Base-by-base conservation (phyloP, 2,329 filamentous ascomycete species). In the Paecilomyces fulvus region DNA sequence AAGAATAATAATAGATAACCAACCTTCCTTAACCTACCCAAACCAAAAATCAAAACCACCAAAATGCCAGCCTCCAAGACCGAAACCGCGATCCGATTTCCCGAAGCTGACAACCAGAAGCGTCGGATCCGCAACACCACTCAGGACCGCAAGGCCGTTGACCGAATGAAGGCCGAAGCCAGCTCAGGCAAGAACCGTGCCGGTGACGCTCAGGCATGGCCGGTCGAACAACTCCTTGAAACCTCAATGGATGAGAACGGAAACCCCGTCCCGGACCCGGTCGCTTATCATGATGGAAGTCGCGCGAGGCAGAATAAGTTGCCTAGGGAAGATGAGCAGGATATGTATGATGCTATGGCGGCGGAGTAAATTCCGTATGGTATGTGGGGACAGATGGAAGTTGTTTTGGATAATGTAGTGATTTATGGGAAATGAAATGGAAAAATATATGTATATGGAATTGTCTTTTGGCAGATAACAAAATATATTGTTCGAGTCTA, bases 201-300 rank as follows among this genome's bases (percentile, higher is more conserved):
- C 6, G 7, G n/a, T 3, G 57, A 63, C n/a, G 54, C 55, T 6
- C 60, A 54, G 6, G 60, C 54, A 31, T 70, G 61, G 66, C 64
- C 60, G 43, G 63, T 68, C 0, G 64, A 66, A 31, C 64, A 72
- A 56, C 56, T 65, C 30, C 56, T 73, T 9, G 63, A 63, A 30
- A 65, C 65, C 11, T 64, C 65, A 3, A 65, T 73, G 59, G 64
- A 73, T 37, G 33, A 62, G 12, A 12, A 63, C n/a, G 71, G 70
- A 17, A 66, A 72, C 31, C 66, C 69, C 0, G 66, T 67, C 2
- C 65, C 69, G n/a, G 67, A 73, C 25, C 58, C 61, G 0, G 56
- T 54, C 1, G 30, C 56, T 20, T 69, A 56, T 37, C 63, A 60
- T 10, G 64, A 69, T 51, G 65, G 61, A 3, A 54, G 37, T 3